Evolutionary conservation across 257 asterid species (phyloP).

Genomic region (Solanum chilense): DNA sequence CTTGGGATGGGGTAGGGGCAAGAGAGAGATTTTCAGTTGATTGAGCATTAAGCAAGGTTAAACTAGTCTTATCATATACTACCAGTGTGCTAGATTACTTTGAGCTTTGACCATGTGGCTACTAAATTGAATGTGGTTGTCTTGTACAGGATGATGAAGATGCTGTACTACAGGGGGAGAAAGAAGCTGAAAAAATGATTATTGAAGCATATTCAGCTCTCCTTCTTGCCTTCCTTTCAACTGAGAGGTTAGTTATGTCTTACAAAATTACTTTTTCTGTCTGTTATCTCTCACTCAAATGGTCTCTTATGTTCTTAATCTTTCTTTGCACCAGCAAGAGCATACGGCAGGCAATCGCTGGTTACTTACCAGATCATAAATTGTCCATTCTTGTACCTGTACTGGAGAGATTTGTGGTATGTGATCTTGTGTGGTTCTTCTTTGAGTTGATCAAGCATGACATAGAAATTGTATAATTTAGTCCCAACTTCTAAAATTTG

Average conservation of each 20-base stretch:
- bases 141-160: constrained; percentile 75
- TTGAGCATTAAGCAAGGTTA: background rate
- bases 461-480: background rate
- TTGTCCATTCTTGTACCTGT: constrained; percentile 72
- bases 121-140: background rate
- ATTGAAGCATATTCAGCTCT: constrained; percentile 97
- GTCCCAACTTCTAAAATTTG: background rate
- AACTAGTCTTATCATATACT: background rate
- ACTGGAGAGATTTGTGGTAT: constrained; percentile 95
- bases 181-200: constrained; percentile 96
- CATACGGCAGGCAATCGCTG: constrained; percentile 47
- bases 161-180: constrained; percentile 73
- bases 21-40: background rate
- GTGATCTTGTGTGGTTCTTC: constrained; percentile 9
- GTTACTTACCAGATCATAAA: constrained; percentile 59
- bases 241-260: constrained; percentile 52
- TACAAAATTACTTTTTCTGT: background rate
- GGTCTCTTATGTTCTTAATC: background rate
- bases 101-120: background rate
- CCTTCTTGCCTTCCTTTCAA: constrained; percentile 94
- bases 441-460: background rate
- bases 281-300: background rate
- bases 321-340: constrained; percentile 40
- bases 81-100: background rate
- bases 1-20: background rate